Conservation (phyloP, 768 basidiomycete genomes). For the Hydnomerulius pinastri region DNA sequence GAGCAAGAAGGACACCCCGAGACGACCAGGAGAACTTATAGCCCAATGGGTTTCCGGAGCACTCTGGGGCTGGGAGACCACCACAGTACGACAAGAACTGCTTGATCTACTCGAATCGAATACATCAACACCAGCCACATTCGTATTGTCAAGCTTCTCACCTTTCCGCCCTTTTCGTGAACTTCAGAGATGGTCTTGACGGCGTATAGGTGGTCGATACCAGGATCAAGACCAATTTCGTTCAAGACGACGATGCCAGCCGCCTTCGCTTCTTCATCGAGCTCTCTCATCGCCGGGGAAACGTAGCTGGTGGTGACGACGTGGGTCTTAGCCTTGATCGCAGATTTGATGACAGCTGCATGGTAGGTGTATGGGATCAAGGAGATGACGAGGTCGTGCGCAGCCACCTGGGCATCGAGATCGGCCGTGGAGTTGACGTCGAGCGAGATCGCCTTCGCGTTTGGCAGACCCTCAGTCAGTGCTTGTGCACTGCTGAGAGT, state of each 20-base stretch:
- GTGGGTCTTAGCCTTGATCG: slow-evolving; percentile 79
- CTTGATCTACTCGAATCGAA: slow-evolving; percentile 58
- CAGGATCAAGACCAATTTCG: slow-evolving; percentile 96
- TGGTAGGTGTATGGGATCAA: slow-evolving; percentile 96
- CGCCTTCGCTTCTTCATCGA: slow-evolving; percentile 77
- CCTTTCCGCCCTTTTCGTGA: slow-evolving; percentile 93
- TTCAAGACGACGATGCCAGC: slow-evolving; percentile 96
- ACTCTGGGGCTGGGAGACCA: slow-evolving; percentile 91
- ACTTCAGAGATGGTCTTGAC: slow-evolving; percentile 94
- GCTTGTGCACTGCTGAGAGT: slow-evolving; percentile 76
- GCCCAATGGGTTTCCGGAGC: slow-evolving; percentile 91
- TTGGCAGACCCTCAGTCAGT: slow-evolving; percentile 67
- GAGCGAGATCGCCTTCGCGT: slow-evolving; percentile 73
- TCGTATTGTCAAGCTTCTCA: slow-evolving; percentile 27
- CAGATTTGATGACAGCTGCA: slow-evolving; percentile 84
- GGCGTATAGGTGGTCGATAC: slow-evolving; percentile 92
- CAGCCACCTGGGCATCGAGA: slow-evolving; percentile 80
- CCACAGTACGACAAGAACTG: slow-evolving; percentile 95
- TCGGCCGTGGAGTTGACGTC: slow-evolving; percentile 73
- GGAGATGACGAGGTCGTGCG: slow-evolving; percentile 91
- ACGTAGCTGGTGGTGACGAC: slow-evolving; percentile 98
- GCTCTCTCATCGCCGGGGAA: slow-evolving; percentile 85
- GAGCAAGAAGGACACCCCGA: slow-evolving; percentile 91
- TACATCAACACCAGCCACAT: not conserved
- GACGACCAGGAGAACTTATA: slow-evolving; percentile 99